These are phyloP conservation scores for Macrolepiota albuminosa DNA, from an alignment of 768 basidiomycete genomes.

Conservation along the genomic window DNA sequence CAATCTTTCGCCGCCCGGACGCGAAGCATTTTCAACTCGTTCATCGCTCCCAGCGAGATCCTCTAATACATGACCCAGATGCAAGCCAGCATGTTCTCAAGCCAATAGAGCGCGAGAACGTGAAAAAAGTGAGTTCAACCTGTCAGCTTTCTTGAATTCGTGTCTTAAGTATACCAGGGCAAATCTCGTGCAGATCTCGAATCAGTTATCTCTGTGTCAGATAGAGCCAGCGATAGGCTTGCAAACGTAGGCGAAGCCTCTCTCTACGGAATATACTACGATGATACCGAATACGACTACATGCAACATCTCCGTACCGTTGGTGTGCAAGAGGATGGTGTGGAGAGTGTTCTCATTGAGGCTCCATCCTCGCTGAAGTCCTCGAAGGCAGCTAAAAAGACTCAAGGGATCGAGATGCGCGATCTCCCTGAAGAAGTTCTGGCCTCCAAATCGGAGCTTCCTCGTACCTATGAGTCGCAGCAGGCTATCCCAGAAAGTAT, in stretches of 20 bases:
- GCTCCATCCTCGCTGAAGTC: conserved; percentile 47
- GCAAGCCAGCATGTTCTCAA: conserved; percentile 89
- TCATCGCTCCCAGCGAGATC: conserved; percentile 93
- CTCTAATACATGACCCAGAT: conserved; percentile 89
- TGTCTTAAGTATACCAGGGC: conserved; percentile 41
- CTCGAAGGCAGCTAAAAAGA: conserved; percentile 25
- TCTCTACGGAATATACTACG: conserved; percentile 87
- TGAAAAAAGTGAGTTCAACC: conserved; percentile 47
- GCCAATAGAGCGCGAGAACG: conserved; percentile 68
- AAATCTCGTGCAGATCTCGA: conserved; percentile 84
- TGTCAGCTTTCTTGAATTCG: conserved; percentile 9
- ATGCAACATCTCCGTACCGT: conserved; percentile 91
- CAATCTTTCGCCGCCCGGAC: conserved; percentile 86
- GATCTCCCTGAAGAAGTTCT: conserved; percentile 68
- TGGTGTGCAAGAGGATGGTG: conserved; percentile 73
- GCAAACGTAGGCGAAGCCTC: conserved; percentile 82
- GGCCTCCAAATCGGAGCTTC: conserved; percentile 70
- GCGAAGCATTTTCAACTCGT: conserved; percentile 95
- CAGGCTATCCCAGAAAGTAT: conserved; percentile 79
- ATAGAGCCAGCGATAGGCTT: conserved; percentile 41
- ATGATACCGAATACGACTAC: conserved; percentile 97
- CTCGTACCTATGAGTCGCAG: conserved; percentile 69
- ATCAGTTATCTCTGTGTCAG: conserved; percentile 41
- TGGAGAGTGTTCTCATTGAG: conserved; percentile 78
- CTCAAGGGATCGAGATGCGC: conserved; percentile 36